Evolutionary conservation across 176 grass and related monocot genomes (phyloP).

Genomic region (Elymus sibiricus): DNA sequence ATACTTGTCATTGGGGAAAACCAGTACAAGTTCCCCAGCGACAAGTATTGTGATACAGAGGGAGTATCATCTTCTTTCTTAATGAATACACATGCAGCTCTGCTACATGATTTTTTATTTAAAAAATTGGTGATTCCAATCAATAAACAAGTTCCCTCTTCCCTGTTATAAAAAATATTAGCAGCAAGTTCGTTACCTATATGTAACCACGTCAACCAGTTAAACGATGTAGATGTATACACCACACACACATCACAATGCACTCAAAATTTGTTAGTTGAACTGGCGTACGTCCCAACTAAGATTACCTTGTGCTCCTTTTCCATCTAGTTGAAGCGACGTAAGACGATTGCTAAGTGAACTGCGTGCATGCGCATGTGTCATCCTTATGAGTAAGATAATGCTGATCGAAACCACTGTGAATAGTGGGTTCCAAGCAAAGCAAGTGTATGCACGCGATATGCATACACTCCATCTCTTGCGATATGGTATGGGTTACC

Average conservation of each 20-base stretch:
- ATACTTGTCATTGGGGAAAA: no score
- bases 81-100: no score
- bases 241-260: not conserved
- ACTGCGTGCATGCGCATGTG: not conserved
- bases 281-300: not conserved
- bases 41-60: no score
- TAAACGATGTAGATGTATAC: not conserved
- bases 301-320: not conserved
- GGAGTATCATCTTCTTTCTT: no score
- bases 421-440: not conserved
- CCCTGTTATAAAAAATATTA: no score
- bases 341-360: not conserved
- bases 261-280: not conserved
- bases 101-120: no score
- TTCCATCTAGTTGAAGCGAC: not conserved
- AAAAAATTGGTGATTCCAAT: no score
- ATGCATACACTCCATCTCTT: not conserved
- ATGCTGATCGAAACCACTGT: not conserved
- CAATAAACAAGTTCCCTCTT: no score
- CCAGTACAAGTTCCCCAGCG: no score
- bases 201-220: not conserved
- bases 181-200: no score
- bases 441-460: not conserved
- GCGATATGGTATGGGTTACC: not conserved
- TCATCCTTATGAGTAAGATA: not conserved